Base-by-base conservation (phyloP, 1,139 yeast genomes). In the Candida sanyaensis region DNA sequence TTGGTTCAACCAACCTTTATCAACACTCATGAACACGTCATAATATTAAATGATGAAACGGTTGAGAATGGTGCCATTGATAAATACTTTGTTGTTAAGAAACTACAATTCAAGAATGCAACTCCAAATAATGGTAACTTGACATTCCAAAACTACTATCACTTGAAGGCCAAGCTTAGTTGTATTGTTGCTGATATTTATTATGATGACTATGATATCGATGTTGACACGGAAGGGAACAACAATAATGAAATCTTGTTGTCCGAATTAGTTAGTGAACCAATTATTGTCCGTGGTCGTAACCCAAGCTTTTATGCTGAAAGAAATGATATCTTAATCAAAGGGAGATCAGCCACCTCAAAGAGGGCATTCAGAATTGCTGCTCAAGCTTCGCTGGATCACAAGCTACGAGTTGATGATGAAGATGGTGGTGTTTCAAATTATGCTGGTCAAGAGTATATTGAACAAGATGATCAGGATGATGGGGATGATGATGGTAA, bases 41-140 rank as follows among this genome's bases (percentile, higher is more conserved):
- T 72, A 4, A 61, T 65, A 5, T 52, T 71, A 6, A 67, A 66
- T 46, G 65, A 68, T 41, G 60, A 67, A 9, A 48, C 54, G 7
- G 49, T 62, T 6, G 46, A 44, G 12, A 55, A 64, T 47, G 61
- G 61, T 9, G 61, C 56, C 37, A 62, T 71, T 31, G 73, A 72
- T 50, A 65, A 67, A 46, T 73, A 58, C 51, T 71, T 64, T 53
- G 60, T 67, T 21, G 63, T 75, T 33, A 71, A 67, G 57, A 78
- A 69, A 63, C 69, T 81, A 53, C 86, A 82, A 59, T 83, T 83
- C 60, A 75, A 79, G 45, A 80, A 75, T 52, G 86, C 88, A 11
- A 83, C 88, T 0, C 84, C 87, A 5, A 82, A 83, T 58, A 83
- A 82, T 57, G 86, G 86, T 11, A 81, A 83, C 52, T 68, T 73